Base-by-base conservation (phyloP, 1,139 yeast genomes). In the Saccharomyces hybrid region DNA sequence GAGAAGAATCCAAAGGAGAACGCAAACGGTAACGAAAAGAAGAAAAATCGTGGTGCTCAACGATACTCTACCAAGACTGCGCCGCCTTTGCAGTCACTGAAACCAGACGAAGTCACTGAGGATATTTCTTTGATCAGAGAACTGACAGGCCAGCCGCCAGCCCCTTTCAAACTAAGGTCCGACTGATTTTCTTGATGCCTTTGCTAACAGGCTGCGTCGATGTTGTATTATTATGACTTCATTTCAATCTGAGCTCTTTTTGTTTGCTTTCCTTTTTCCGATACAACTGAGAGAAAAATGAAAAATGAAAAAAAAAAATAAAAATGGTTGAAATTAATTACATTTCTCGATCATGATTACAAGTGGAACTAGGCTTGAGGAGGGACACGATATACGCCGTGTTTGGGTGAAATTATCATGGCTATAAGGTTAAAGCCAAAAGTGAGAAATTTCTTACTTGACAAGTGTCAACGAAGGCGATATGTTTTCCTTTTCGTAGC, bases 1-100 rank as follows among this genome's bases (percentile, higher is more conserved):
- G 69, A 65, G 27, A 61, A 61, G 53, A 64, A 61, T n/a, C 57
- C 48, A 25, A 58, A 57, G 9, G 34, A 49, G 14, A 53, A 53
- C 31, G 49, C 50, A 41, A 51, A 46, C 48, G 50, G 46, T 32
- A 8, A 31, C 11, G 34, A 60, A 54, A 63, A 63, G 59, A 67
- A 68, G 55, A 66, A 65, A 56, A 63, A 61, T 26, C 58, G 69
- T 52, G 58, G 62, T 30, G 59, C 65, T 14, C 69, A 66, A 55
- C 55, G 72, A 28, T 67, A 64, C 38, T 63, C 71, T 1, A 63
- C 70, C 5, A 70, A 70, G 51, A 57, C 70, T 2, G 73, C 73
- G 4, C 73, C 73, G n/a, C 67, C 71, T 4, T 50, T 70, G 14
- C 65, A 57, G 44, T 67, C 72, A 1, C 54, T 70, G 49, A 62